Evolutionary conservation across 805 yeast genomes (phyloP).

Genomic region (Ogataea methanolica): DNA sequence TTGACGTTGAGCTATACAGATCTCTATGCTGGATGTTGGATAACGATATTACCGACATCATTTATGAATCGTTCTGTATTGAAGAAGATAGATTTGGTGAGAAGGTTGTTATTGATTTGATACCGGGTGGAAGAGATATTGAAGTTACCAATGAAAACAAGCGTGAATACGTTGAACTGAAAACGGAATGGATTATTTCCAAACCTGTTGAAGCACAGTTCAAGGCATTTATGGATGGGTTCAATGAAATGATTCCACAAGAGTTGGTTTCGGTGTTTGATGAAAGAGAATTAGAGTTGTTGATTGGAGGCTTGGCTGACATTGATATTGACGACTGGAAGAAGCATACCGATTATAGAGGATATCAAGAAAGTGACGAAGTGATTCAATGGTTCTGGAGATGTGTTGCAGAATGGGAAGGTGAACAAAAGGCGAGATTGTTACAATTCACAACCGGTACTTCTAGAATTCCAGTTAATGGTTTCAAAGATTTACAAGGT

Average conservation of each 20-base stretch:
- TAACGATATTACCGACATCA: conserved; percentile 84
- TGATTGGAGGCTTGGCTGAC: conserved; percentile 97
- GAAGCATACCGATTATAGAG: conserved; percentile 97
- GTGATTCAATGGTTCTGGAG: conserved; percentile 99
- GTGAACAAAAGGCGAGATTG: conserved; percentile 92
- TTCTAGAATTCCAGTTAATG: conserved; percentile 97
- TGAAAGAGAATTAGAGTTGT: conserved; percentile 92
- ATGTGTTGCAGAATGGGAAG: conserved; percentile 89
- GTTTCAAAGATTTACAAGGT: conserved; percentile 97
- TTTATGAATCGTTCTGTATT: conserved; percentile 81
- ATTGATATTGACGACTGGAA: conserved; percentile 99
- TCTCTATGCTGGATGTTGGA: conserved; percentile 94
- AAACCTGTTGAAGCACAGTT: conserved; percentile 94
- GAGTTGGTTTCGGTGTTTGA: conserved; percentile 95
- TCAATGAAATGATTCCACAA: conserved; percentile 95
- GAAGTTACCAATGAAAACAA: conserved; percentile 94
- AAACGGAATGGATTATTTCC: conserved; percentile 93
- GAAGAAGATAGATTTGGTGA: conserved; percentile 95
- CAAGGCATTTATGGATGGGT: conserved; percentile 94
- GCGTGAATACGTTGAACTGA: conserved; percentile 89
- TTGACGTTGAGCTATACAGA: conserved; percentile 93
- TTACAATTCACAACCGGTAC: conserved; percentile 98
- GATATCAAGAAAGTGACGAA: conserved; percentile 93
- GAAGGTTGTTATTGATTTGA: conserved; percentile 81
- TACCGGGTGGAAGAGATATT: conserved; percentile 80